Evolutionary conservation across 148 eudicot genomes (phyloP).

Genomic region (Amaranthus palmeri): DNA sequence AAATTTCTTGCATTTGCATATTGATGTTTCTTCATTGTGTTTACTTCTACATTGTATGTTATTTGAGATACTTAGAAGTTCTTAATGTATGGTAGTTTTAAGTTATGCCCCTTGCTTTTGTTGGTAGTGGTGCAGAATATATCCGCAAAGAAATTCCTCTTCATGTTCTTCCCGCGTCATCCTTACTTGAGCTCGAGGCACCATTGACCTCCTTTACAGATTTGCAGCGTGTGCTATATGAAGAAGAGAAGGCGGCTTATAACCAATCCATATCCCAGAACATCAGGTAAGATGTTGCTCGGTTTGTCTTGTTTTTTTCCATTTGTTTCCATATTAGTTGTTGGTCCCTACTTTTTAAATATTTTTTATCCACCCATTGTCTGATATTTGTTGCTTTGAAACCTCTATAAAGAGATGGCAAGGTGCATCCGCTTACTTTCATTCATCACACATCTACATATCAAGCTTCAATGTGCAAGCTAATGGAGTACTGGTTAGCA

Average conservation of each 20-base stretch:
- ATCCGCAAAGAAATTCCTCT: slow-evolving; percentile 88
- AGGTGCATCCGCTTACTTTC: slow-evolving; percentile 88
- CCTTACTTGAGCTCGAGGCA: slow-evolving; percentile 72
- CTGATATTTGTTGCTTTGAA: neutral
- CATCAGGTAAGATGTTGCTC: slow-evolving; percentile 45
- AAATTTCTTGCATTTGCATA: neutral
- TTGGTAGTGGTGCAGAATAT: slow-evolving; percentile 88
- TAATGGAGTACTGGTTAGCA: slow-evolving; percentile 92
- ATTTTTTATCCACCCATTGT: neutral
- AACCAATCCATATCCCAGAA: slow-evolving; percentile 70
- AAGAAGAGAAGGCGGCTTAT: slow-evolving; percentile 92
- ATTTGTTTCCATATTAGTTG: neutral
- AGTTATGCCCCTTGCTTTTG: slow-evolving; percentile 19
- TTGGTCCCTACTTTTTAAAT: neutral
- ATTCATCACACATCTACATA: slow-evolving; percentile 96
- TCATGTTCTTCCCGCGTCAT: slow-evolving; percentile 62
- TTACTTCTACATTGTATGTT: neutral
- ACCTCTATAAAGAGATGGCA: slow-evolving; percentile 55
- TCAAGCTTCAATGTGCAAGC: slow-evolving; percentile 97
- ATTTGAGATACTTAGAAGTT: neutral
- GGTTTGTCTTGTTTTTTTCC: neutral
- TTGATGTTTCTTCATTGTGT: neutral
- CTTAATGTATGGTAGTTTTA: neutral
- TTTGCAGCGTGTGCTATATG: slow-evolving; percentile 72
- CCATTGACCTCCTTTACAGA: slow-evolving; percentile 74